These are phyloP conservation scores for Climacium dendroides DNA, from an alignment of 225 moss, liverwort and hornwort genomes.

Conservation along the genomic window DNA sequence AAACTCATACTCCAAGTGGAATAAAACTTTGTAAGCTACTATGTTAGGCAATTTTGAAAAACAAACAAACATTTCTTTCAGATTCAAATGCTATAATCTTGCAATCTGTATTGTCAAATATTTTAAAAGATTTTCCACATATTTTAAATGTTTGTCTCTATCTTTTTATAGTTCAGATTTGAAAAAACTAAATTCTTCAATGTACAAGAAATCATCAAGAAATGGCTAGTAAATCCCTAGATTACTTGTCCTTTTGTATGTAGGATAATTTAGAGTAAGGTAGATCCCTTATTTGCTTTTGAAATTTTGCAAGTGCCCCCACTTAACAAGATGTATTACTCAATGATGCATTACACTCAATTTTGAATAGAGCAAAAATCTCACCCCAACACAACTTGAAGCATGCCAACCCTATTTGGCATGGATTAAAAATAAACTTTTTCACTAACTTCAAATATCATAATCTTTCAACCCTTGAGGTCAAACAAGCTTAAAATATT, in stretches of 20 bases:
- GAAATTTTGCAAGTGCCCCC: fast-evolving
- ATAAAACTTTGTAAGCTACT: background rate
- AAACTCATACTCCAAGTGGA: background rate
- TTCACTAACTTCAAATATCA: no score
- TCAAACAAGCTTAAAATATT: no score
- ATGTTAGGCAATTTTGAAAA: fast-evolving
- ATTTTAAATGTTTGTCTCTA: background rate
- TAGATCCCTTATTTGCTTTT: no score
- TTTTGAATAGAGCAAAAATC: background rate
- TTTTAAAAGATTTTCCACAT: fast-evolving
- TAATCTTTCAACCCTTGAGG: fast-evolving
- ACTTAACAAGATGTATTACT: background rate
- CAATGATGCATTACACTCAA: fast-evolving
- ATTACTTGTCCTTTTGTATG: background rate
- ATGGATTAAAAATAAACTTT: background rate
- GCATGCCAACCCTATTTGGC: fast-evolving
- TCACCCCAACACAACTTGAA: background rate
- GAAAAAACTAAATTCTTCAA: background rate
- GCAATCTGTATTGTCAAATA: background rate
- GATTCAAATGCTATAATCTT: background rate
- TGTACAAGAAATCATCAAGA: no score
- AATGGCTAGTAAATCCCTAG: fast-evolving
- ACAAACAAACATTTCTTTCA: background rate
- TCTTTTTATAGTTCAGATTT: background rate
- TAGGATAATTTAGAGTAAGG: background rate